A percentile compares a stretch with the other conserved stretches of the same genome.
Evolutionary conservation across 805 yeast species (phyloP).

Genomic region (Torulaspora delbrueckii): DNA sequence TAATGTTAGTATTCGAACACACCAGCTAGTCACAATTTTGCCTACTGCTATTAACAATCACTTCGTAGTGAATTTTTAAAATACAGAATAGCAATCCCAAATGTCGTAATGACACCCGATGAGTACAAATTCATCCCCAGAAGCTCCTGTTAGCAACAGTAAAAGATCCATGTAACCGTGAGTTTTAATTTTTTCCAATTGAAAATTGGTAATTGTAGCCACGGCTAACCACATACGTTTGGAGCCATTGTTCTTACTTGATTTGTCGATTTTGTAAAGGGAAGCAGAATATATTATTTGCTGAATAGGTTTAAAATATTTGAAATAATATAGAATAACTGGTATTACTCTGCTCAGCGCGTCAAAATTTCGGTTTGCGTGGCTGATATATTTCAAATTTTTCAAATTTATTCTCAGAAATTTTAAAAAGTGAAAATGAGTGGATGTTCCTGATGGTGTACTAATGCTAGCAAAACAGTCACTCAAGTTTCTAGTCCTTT

Average conservation of each 20-base stretch:
- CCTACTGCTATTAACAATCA: slow-evolving; percentile 41
- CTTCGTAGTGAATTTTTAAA: slow-evolving; percentile 26
- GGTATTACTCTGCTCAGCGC: neutral
- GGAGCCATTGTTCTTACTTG: slow-evolving; percentile 65
- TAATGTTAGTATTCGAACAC: slow-evolving; percentile 11
- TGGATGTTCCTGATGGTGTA: slow-evolving; percentile 4
- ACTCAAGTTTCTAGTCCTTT: neutral
- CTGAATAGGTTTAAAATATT: neutral
- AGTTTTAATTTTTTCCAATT: neutral
- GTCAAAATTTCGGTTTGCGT: slow-evolving; percentile 1
- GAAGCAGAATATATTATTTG: too few relatives aligned
- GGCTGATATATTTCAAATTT: neutral
- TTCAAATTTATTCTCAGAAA: neutral
- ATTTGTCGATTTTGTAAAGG: neutral
- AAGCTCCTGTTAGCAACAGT: slow-evolving; percentile 12
- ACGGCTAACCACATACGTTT: slow-evolving; percentile 60
- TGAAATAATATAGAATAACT: neutral
- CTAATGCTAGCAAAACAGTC: neutral
- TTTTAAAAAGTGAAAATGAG: neutral
- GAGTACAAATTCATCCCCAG: slow-evolving; percentile 6
- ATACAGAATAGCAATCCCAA: slow-evolving; percentile 21
- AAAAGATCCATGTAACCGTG: slow-evolving; percentile 14
- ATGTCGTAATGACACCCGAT: neutral
- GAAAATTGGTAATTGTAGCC: neutral
- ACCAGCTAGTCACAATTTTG: slow-evolving; percentile 20